Percentiles rank a stretch among this genome's conserved stretches.
phyloP scores from a whole-genome alignment of 768 basidiomycete genomes.

The Serpula lacrymans region DNA sequence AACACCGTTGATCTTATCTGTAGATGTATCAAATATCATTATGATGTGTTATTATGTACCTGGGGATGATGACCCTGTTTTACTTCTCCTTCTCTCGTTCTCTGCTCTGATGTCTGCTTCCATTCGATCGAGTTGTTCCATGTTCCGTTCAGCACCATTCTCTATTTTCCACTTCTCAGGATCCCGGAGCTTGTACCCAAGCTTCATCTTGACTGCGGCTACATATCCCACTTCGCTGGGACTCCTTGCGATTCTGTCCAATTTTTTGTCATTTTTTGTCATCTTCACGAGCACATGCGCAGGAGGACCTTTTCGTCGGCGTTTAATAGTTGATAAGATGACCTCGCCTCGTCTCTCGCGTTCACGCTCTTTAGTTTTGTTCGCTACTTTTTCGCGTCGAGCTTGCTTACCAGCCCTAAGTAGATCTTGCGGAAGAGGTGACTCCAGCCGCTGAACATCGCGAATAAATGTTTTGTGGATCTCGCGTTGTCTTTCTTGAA shows the following conservation, averaged over 20 bases:
- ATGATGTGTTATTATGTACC: too few relatives aligned
- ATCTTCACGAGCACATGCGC: constrained; percentile 55
- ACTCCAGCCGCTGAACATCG: constrained; percentile 40
- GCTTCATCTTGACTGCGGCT: constrained; percentile 54
- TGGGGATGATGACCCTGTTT: too few relatives aligned
- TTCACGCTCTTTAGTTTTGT: constrained; percentile 59
- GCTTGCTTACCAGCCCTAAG: constrained; percentile 50
- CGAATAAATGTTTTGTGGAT: constrained; percentile 33
- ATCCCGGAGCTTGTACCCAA: constrained; percentile 48
- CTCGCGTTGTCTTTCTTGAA: constrained; percentile 25
- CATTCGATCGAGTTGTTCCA: constrained; percentile 22
- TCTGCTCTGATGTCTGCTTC: constrained; percentile 25
- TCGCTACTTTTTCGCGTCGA: constrained; percentile 54
- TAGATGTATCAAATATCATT: too few relatives aligned
- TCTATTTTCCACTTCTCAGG: constrained; percentile 33
- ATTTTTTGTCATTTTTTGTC: constrained; percentile 41
- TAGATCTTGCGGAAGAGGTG: constrained; percentile 47
- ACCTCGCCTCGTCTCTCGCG: constrained; percentile 67
- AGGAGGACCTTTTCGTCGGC: constrained; percentile 57
- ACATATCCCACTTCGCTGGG: constrained; percentile 70
- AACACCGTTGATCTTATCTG: too few relatives aligned
- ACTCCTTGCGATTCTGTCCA: constrained; percentile 49
- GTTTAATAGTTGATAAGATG: constrained; percentile 41
- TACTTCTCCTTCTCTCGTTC: constrained; percentile 21
- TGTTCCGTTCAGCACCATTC: constrained; percentile 23